These are phyloP conservation scores for Thielaviopsis euricoi DNA, from an alignment of 2,329 filamentous ascomycete species.

Conservation along the genomic window DNA sequence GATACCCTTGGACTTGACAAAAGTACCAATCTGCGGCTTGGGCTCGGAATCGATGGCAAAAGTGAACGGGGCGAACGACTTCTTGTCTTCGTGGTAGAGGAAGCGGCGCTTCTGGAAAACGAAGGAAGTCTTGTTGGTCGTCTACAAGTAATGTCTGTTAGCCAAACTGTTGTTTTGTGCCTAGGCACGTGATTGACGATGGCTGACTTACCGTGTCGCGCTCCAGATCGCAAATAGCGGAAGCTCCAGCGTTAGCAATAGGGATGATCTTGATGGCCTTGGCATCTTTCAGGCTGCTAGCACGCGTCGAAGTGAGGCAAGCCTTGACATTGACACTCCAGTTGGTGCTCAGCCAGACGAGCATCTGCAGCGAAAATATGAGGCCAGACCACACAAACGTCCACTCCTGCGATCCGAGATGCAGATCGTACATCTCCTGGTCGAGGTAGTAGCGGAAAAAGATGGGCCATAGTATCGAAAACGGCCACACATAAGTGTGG, in stretches of 20 bases:
- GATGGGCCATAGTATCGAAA: slow-evolving; percentile 76
- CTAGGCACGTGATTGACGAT: background rate
- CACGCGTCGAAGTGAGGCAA: slow-evolving; percentile 62
- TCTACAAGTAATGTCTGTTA: slow-evolving; percentile 22
- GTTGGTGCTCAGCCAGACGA: slow-evolving; percentile 90
- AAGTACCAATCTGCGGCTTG: slow-evolving; percentile 59
- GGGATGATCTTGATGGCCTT: slow-evolving; percentile 86
- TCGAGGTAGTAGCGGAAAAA: slow-evolving; percentile 82
- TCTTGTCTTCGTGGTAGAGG: slow-evolving; percentile 55
- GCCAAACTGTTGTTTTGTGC: background rate
- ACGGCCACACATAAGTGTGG: slow-evolving; percentile 88
- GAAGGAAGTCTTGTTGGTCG: slow-evolving; percentile 68
- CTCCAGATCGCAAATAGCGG: slow-evolving; percentile 72
- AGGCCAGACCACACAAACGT: slow-evolving; percentile 86
- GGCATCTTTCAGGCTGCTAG: slow-evolving; percentile 54
- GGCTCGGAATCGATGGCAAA: slow-evolving; percentile 78
- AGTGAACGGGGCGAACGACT: slow-evolving; percentile 63
- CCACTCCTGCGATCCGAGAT: slow-evolving; percentile 93
- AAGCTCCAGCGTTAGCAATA: slow-evolving; percentile 68
- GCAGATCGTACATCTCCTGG: slow-evolving; percentile 67
- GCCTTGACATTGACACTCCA: slow-evolving; percentile 86
- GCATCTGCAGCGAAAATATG: slow-evolving; percentile 74
- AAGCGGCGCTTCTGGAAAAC: slow-evolving; percentile 97
- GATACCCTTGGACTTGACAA: slow-evolving; percentile 68
- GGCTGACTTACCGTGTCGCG: slow-evolving; percentile 45